phyloP scores from a whole-genome alignment of 2,329 filamentous ascomycete genomes.

The Colletotrichum cereale region DNA sequence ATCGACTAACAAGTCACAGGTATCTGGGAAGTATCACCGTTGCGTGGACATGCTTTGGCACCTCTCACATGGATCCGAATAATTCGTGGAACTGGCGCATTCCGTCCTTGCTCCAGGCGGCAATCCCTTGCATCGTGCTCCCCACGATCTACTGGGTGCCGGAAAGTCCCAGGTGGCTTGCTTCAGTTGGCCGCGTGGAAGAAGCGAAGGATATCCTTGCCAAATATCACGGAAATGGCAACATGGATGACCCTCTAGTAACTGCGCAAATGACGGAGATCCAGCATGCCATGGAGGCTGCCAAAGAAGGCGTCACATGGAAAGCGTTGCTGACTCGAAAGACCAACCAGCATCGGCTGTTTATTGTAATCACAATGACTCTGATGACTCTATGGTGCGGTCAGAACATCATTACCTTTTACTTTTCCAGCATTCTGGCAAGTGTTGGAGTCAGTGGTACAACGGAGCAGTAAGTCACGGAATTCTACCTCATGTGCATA shows the following conservation, averaged over 20 bases:
- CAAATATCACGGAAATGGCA: slow-evolving; percentile 43
- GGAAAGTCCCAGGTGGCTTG: slow-evolving; percentile 64
- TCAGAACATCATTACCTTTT: slow-evolving; percentile 51
- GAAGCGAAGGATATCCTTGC: slow-evolving; percentile 47
- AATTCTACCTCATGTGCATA: slow-evolving; percentile 56
- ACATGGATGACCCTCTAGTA: slow-evolving; percentile 40
- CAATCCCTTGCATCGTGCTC: slow-evolving; percentile 21
- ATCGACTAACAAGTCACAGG: too few relatives aligned
- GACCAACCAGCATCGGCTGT: slow-evolving; percentile 30
- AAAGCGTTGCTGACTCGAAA: slow-evolving; percentile 33
- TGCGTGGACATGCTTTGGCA: too few relatives aligned
- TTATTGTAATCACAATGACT: slow-evolving; percentile 23
- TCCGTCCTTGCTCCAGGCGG: slow-evolving; percentile 23
- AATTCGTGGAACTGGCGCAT: slow-evolving; percentile 29
- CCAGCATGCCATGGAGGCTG: slow-evolving; percentile 26
- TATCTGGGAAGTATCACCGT: too few relatives aligned
- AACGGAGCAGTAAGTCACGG: slow-evolving; percentile 40
- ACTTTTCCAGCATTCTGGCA: slow-evolving; percentile 46
- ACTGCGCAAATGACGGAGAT: slow-evolving; percentile 34
- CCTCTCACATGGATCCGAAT: too few relatives aligned
- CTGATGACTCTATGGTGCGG: slow-evolving; percentile 47
- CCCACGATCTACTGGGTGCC: slow-evolving; percentile 50
- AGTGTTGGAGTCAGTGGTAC: slow-evolving; percentile 49
- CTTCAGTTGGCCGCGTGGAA: slow-evolving; percentile 60
- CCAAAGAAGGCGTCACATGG: slow-evolving; percentile 36